Evolutionary conservation across 805 yeast species (phyloP), one percentile per base, ranked within the genome.

Genomic region (Schizosaccharomyces cryophilus): DNA sequence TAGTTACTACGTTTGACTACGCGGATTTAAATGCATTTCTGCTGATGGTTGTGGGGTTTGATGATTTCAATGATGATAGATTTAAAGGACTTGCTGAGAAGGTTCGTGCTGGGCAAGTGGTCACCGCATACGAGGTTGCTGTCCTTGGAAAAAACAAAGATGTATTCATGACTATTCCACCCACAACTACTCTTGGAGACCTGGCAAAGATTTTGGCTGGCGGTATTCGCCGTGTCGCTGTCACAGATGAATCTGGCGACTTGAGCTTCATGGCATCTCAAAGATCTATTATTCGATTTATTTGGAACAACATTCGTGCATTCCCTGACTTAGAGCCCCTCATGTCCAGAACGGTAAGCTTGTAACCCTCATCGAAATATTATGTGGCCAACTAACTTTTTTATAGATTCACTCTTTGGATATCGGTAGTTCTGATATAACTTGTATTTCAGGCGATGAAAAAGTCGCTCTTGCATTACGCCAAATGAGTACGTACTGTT

Each of bases 221-320:
- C 48, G 98, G 98, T 24, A 95, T 89, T 2, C 98, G 93, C 73
- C 78, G 98, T 69, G 58, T 64, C 35, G 64, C 64, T 19, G 62
- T 64, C 55, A 58, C 64, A 15, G 30, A 51, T 55, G 59, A 60
- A 17, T 7, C 29, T 19, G 31, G 51, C 29, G 30, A 60, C 9
- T 26, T 54, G n/a, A n/a, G 26, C 30, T 97, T 97, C 62, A 80
- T 90, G 13, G 75, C 93, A 58, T 87, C 96, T 0, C 98, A 90
- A 73, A 82, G 98, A 70, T 80, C 97, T 67, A 74, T 87, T 66
- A 79, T 90, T 61, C 80, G 80, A 66, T 90, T 80, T 70, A 73
- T 90, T 61, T 90, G 97, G 96, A 95, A 87, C 63, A 87, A 93
- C 69, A 94, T 95, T 38, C 78, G 95, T 64, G 74, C 85, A 62